Base-by-base conservation (phyloP, 371 early-diverging fungal species). In the Mucor piriformis region DNA sequence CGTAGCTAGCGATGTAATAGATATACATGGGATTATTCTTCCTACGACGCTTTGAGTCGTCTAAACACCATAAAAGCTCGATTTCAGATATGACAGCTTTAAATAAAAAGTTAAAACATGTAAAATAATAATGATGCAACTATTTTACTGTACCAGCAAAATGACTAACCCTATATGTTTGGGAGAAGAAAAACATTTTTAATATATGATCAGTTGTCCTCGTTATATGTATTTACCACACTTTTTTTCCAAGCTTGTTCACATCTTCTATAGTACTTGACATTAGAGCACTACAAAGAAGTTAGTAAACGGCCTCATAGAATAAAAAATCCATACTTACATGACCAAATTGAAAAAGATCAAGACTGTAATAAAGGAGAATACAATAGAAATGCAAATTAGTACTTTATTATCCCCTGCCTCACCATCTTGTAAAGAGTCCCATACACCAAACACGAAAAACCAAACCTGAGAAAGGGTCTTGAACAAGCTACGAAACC, bases 281-380 rank as follows among this genome's bases (percentile, higher is more conserved):
- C 63, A 63, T 63, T 7, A 57, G 35, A 4, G 51, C 63, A 37
- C 63, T 63, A 42, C n/a, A n/a, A n/a, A n/a, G n/a, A n/a, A n/a
- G n/a, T n/a, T n/a, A n/a, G n/a, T n/a, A n/a, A n/a, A n/a, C n/a
- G n/a, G n/a, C n/a, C n/a, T n/a, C n/a, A n/a, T n/a, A n/a, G n/a
- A n/a, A n/a, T n/a, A n/a, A n/a, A n/a, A n/a, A n/a, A n/a, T n/a
- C n/a, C n/a, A n/a, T n/a, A n/a, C n/a, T 32, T 56, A 63, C 63
- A 63, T 63, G 37, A 63, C 63, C 29, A 63, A 20, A 23, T 63
- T 63, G 23, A 51, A 51, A n/a, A 63, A 56, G 8, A 63, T 50
- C 12, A 63, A 46, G 0, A 55, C 51, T 2, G 51, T 50, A 27
- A 63, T 34, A 5, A 63, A 57, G 11, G 63, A 63, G 40, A 57